Evolutionary conservation across 2,329 filamentous ascomycete genomes (phyloP), one percentile per base, ranked within the genome.

Genomic region (Colletotrichum sp.): DNA sequence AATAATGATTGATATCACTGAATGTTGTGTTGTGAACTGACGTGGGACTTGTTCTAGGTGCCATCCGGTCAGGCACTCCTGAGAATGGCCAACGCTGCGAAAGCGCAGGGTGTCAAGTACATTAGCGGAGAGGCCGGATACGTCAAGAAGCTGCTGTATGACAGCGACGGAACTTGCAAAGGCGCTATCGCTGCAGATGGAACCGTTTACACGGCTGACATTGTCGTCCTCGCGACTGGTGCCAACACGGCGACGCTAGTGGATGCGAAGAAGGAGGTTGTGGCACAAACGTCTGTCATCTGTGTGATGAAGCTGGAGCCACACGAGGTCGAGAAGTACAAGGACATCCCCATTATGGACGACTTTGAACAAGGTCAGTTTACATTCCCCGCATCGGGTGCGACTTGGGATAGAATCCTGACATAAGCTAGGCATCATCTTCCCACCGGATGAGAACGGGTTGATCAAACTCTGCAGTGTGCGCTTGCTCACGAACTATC

Each of bases 231-330:
- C 6, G 92, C 93, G 3, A 90, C 92, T 6, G 93, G 93, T 21
- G 92, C 93, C 26, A 94, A 92, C 90, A 92, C 91, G 12, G 87
- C 90, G 1, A 88, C 88, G 18, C 86, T 95, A 55, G 85, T 95
- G 71, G 91, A 94, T 80, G 86, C 94, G 0, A 88, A 89, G 55
- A 92, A 91, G 36, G 88, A 92, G 62, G 90, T 90, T 52, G 88
- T 90, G 67, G 91, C 93, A 2, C 93, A 92, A 0, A 93, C 92
- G 3, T 93, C 94, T 77, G 88, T 89, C 1, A 83, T 95, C 68
- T 90, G 89, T 15, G 94, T 94, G 82, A 87, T 94, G 78, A 85
- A 89, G 77, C 88, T 95, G 75, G 89, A 90, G 1, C 82, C 88
- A 18, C 86, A 88, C 2, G 93, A 95, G 82, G 87, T 93, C 82